phyloP scores from a whole-genome alignment of 2,329 filamentous ascomycete species.

The Moelleriella libera region DNA sequence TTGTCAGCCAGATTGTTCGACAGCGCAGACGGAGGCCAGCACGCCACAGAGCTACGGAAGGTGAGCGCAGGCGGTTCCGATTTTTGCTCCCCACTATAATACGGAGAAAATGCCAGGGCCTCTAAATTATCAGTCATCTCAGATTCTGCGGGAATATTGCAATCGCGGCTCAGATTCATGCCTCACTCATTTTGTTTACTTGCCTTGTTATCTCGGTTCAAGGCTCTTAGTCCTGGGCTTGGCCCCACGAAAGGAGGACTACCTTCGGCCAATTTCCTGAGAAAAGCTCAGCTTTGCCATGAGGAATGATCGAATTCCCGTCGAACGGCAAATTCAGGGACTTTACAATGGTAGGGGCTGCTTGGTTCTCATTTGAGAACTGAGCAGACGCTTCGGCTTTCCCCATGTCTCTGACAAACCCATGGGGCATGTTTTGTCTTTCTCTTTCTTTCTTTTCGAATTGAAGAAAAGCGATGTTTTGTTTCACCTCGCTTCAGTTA shows the following conservation, averaged over 20 bases:
- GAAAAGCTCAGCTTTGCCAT: not conserved
- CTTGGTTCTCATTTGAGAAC: not conserved
- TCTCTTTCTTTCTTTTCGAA: not conserved
- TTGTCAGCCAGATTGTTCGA: too few species aligned
- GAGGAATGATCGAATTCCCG: too few species aligned
- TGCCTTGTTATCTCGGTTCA: slow-evolving; percentile 17
- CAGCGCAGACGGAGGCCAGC: too few species aligned
- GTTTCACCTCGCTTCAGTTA: not conserved
- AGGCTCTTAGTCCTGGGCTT: slow-evolving; percentile 12
- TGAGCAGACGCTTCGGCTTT: not conserved
- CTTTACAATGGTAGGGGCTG: too few species aligned
- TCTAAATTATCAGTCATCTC: not conserved
- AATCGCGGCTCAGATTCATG: slow-evolving; percentile 2
- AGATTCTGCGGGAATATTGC: not conserved
- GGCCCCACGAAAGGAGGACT: slow-evolving; percentile 4
- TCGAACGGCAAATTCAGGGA: too few species aligned
- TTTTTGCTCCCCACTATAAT: not conserved
- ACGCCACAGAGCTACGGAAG: too few species aligned
- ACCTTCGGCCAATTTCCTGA: not conserved
- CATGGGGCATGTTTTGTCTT: not conserved
- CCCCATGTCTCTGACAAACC: not conserved
- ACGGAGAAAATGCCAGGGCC: not conserved
- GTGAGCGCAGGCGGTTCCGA: too few species aligned
- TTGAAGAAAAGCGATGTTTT: not conserved
- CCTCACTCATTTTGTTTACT: slow-evolving; percentile 2